Percentiles rank a stretch among this genome's conserved stretches.
Evolutionary conservation across 176 grass and related monocot genomes (phyloP).

Genomic region (Bonia amplexicaulis): DNA sequence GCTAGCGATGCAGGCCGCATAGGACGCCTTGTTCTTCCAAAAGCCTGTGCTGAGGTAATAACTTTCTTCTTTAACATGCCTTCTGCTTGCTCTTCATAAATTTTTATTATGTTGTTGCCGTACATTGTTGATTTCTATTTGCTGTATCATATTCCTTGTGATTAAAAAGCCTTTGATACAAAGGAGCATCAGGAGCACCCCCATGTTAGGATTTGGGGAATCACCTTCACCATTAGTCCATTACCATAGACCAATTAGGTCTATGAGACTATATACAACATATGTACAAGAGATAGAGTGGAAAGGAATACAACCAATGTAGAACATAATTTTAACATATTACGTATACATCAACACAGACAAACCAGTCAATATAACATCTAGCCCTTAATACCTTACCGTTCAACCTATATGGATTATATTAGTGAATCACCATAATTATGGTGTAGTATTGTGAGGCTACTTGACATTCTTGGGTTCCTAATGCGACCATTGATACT

Average conservation of each 20-base stretch:
- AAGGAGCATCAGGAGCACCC: background rate
- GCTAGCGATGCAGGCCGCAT: conserved; percentile 98
- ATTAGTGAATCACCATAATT: background rate
- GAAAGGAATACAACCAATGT: background rate
- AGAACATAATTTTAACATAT: background rate
- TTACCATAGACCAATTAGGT: background rate
- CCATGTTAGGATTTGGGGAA: background rate
- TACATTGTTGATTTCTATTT: conserved; percentile 4
- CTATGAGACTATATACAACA: background rate
- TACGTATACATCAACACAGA: background rate
- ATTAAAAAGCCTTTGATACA: conserved; percentile 1
- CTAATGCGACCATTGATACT: background rate
- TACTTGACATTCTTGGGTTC: conserved; percentile 2
- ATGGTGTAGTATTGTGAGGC: background rate
- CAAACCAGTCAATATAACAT: background rate
- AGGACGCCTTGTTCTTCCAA: conserved; percentile 97
- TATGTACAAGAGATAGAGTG: background rate
- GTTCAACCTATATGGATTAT: background rate
- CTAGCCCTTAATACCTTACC: background rate
- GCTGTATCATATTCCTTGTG: background rate
- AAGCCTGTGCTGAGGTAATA: conserved; percentile 97
- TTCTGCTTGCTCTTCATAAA: conserved; percentile 2
- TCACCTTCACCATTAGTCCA: background rate
- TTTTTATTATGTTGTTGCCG: background rate
- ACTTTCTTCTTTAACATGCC: conserved; percentile 4